These are phyloP conservation scores for Trichophaea hybrida DNA, from an alignment of 2,329 filamentous ascomycete species.

Conservation along the genomic window DNA sequence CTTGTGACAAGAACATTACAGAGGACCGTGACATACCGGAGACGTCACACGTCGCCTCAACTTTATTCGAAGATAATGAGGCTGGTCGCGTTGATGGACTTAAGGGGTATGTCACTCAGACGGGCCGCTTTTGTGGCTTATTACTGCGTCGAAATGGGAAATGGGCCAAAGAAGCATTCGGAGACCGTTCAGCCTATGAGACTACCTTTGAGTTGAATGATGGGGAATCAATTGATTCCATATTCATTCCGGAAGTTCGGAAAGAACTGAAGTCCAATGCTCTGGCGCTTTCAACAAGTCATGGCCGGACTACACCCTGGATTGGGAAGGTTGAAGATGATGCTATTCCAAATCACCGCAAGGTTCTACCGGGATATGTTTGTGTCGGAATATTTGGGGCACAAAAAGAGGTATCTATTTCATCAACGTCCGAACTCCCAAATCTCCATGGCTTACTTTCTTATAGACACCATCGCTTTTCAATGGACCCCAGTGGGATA, in stretches of 20 bases:
- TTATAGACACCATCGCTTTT: not conserved
- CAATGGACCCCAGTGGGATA: not conserved
- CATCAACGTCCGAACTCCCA: not conserved
- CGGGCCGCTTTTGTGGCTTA: conserved; percentile 20
- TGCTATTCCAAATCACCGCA: not conserved
- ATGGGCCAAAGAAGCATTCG: conserved; percentile 19
- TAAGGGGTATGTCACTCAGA: conserved; percentile 19
- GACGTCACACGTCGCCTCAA: not conserved
- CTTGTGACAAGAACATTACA: not conserved
- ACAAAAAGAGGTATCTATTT: not conserved
- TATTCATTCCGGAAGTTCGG: conserved; percentile 7
- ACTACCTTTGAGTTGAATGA: conserved; percentile 16
- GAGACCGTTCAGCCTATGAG: conserved; percentile 20
- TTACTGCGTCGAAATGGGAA: conserved; percentile 16
- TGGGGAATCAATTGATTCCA: conserved; percentile 15
- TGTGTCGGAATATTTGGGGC: not conserved
- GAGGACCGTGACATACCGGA: not conserved
- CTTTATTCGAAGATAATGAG: conserved; percentile 14
- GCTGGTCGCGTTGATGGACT: conserved; percentile 15
- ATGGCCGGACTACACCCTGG: conserved; percentile 19
- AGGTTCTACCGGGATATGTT: not conserved
- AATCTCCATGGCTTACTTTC: not conserved
- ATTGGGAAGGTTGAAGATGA: conserved; percentile 10
- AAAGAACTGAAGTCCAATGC: conserved; percentile 2
- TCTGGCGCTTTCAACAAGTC: conserved; percentile 19